Base-by-base conservation (phyloP, 2,329 filamentous ascomycete genomes). In the Pseudocercospora crystallina region DNA sequence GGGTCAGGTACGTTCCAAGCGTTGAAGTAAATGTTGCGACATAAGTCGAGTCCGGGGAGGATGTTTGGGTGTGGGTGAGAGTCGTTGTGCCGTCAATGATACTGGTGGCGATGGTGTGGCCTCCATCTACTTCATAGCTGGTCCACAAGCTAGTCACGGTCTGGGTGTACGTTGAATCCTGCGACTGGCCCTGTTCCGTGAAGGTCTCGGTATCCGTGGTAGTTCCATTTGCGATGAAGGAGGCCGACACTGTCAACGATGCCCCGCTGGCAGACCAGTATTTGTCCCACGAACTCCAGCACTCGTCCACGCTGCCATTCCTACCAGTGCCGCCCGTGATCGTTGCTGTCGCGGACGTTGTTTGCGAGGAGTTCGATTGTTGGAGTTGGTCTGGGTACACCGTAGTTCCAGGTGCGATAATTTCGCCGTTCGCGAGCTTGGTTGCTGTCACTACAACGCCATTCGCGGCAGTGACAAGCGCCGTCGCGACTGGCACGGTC, bases 31-130 rank as follows among this genome's bases (percentile, higher is more conserved):
- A 37, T 30, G 39, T 49, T n/a, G 20, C 33, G 20, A 7, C 7
- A 7, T 26, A 3, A 2, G 39, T 43, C 8, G 13, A 15, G 8
- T 15, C 39, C 15, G 47, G 39, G 3, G 14, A 17, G 14, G 31
- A 43, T 5, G 15, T 15, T 14, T 43, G 32, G 2, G 47, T 43
- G 8, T 34, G 17, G 11, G 31, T 15, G 4, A 26, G 17, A 32
- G 13, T 49, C 7, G 47, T 43, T 4, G 47, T 49, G 10, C 39
- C 31, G 8, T 31, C 13, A 15, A 38, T 31, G 9, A 33, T 43
- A 14, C 37, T 13, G 5, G 47, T 49, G 2, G 39, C 36, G n/a
- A 49, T 49, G 2, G 47, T 49, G 20, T 43, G 43, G 20, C 40
- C 47, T 20, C 39, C 39, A 7, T 43, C 39, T n/a, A 49, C 31